Base-by-base conservation (phyloP, 1,139 yeast species). In the Blastobotrys malaysiensis region DNA sequence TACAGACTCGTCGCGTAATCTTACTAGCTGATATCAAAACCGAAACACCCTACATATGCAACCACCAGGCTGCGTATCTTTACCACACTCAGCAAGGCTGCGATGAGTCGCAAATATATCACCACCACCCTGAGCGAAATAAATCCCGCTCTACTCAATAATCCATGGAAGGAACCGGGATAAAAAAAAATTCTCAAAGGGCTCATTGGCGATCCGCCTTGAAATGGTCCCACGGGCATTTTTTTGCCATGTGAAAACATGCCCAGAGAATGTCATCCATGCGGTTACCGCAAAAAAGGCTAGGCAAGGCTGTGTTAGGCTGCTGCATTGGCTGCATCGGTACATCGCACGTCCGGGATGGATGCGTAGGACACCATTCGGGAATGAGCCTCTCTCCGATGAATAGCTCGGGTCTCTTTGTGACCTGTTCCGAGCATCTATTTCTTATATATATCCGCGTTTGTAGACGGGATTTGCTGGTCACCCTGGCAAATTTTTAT, bases 261-360 rank as follows among this genome's bases (percentile, higher is more conserved):
- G 39, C 16, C 39, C 7, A 7, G 39, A 16, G 31, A 6, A 31
- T 9, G 11, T 9, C 3, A 13, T 4, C 31, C 2, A 5, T 3
- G 31, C 31, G n/a, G n/a, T n/a, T n/a, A n/a, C n/a, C n/a, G n/a
- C n/a, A n/a, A n/a, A n/a, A n/a, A n/a, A n/a, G 39, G 14, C 39
- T 31, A 31, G 39, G 39, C 39, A 31, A 31, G 39, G 39, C 39
- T 31, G 39, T 31, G 39, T 31, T 13, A n/a, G 39, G 39, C 39
- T 31, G 39, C 39, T 31, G 39, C 39, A 31, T 31, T 31, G 39
- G 39, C 39, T 31, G 39, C 39, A 31, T 31, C 39, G 39, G 39
- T 31, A 16, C 39, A 31, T 31, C 39, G 39, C 39, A 31, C 14
- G 39, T 31, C 16, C 39, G 39, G 39, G 39, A 31, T 13, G 39